Base-by-base conservation (phyloP, 73 alveolate genomes). In the Loxodes magnus region DNA sequence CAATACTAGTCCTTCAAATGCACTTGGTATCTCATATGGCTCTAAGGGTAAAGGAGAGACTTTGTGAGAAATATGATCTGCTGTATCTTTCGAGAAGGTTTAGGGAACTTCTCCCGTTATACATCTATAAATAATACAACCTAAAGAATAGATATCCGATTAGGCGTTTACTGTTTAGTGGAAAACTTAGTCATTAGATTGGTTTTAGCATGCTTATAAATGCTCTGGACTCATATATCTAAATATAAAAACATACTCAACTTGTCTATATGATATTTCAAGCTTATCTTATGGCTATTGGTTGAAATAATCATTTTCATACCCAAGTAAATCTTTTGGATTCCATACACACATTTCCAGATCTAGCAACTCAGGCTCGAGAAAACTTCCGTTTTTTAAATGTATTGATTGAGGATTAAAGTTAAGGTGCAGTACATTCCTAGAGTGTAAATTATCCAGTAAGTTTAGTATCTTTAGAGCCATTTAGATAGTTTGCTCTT, bases 241-340 rank as follows among this genome's bases (percentile, higher is more conserved):
- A n/a, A n/a, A n/a, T n/a, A n/a, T n/a, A n/a, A 23, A 46, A 7
- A 46, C n/a, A 19, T 25, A 46, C 15, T 46, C 34, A 14, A 25
- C 59, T n/a, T 46, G 43, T 10, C 59, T 9, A 24, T 25, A 46
- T n/a, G 59, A 25, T 46, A 24, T 46, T 2, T 46, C 59, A 24
- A 10, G 27, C 17, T 21, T 46, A 24, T 46, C 59, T 46, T 46
- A 37, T 0, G 53, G 59, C 1, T 25, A 25, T 25, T 46, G 59
- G 2, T 46, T 37, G 39, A 46, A 46, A 24, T 46, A 46, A 25
- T 37, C 43, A 46, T 41, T 46, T 1, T 21, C 59, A 25, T 14
- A 9, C 1, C 59, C 59, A 25, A 46, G 10, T n/a, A 46, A 25
- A 10, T 46, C 39, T 22, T n/a, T 5, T 9, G 59, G 51, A 41